Evolutionary conservation across 805 yeast genomes (phyloP).

Genomic region (Martiniozyma abietophila): DNA sequence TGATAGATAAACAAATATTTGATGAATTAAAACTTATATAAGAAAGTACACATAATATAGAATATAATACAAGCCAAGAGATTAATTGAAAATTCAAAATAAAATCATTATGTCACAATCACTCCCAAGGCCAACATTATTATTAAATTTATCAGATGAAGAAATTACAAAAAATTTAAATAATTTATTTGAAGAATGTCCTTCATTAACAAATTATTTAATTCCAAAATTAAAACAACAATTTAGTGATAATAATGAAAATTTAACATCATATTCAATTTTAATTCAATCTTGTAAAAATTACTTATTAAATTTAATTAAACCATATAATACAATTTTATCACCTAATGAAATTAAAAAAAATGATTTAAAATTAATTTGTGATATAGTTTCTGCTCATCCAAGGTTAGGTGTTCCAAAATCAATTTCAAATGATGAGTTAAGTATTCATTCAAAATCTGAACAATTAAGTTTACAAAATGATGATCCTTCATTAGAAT

Average conservation of each 20-base stretch:
- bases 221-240: too few species aligned
- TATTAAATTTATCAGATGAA: constrained; percentile 16
- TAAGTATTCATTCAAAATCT: constrained; percentile 54
- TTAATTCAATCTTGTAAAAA: constrained; percentile 15
- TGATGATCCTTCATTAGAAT: constrained; percentile 40
- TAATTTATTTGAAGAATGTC: constrained; percentile 60
- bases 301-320: constrained; percentile 5
- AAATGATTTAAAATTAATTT: constrained; percentile 12
- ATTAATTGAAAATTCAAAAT: too few species aligned
- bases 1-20: too few species aligned
- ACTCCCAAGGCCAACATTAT: constrained; percentile 23
- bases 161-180: constrained; percentile 35
- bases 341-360: neutral
- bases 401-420: constrained; percentile 74
- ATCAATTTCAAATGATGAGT: constrained; percentile 22
- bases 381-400: constrained; percentile 74
- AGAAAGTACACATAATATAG: too few species aligned
- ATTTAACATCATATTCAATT: constrained; percentile 22
- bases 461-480: constrained; percentile 57
- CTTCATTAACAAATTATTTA: constrained; percentile 31
- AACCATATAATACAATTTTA: constrained; percentile 4
- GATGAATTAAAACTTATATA: too few species aligned
- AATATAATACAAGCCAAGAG: too few species aligned
- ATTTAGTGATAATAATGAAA: too few species aligned
- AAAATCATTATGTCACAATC: constrained; percentile 1